phyloP scores from a whole-genome alignment of 163 green algal species.

The Prototheca cutis region DNA sequence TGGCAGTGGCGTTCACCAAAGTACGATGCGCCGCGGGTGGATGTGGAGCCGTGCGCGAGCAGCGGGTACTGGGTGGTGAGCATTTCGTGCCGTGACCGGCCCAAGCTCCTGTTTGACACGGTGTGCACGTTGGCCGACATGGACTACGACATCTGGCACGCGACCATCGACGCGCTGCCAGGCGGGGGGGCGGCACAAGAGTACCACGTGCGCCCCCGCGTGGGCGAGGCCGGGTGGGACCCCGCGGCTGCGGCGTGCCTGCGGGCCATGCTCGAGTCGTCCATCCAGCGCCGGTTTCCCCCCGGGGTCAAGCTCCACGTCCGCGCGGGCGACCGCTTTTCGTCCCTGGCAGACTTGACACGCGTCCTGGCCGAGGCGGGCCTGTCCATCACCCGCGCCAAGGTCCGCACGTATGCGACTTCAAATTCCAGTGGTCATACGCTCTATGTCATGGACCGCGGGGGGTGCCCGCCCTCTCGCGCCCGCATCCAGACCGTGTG shows the following conservation, averaged over 20 bases:
- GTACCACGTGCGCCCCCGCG: slow-evolving; percentile 62
- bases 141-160: slow-evolving; percentile 92
- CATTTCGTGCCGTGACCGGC: slow-evolving; percentile 77
- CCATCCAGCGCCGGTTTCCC: slow-evolving; percentile 76
- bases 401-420: slow-evolving; percentile 38
- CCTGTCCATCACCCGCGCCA: slow-evolving; percentile 64
- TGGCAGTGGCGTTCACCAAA: slow-evolving; percentile 37
- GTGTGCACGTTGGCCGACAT: slow-evolving; percentile 89
- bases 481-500: slow-evolving; percentile 30
- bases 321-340: slow-evolving; percentile 48
- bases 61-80: slow-evolving; percentile 82
- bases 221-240: slow-evolving; percentile 44
- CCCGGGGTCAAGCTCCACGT: slow-evolving; percentile 71
- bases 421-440: slow-evolving; percentile 40
- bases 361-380: slow-evolving; percentile 42
- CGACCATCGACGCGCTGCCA: slow-evolving; percentile 62
- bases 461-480: slow-evolving; percentile 1
- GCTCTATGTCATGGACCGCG: slow-evolving; percentile 45
- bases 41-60: slow-evolving; percentile 50
- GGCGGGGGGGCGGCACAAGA: slow-evolving; percentile 65
- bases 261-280: slow-evolving; percentile 63
- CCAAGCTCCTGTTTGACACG: slow-evolving; percentile 95
- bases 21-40: slow-evolving; percentile 48
- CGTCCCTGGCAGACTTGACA: slow-evolving; percentile 52
- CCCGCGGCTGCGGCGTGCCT: slow-evolving; percentile 42